Percentiles rank a stretch among this genome's conserved stretches.
These are phyloP conservation scores for Canariomyces notabilis DNA, from an alignment of 2,329 filamentous ascomycete species.

Conservation along the genomic window DNA sequence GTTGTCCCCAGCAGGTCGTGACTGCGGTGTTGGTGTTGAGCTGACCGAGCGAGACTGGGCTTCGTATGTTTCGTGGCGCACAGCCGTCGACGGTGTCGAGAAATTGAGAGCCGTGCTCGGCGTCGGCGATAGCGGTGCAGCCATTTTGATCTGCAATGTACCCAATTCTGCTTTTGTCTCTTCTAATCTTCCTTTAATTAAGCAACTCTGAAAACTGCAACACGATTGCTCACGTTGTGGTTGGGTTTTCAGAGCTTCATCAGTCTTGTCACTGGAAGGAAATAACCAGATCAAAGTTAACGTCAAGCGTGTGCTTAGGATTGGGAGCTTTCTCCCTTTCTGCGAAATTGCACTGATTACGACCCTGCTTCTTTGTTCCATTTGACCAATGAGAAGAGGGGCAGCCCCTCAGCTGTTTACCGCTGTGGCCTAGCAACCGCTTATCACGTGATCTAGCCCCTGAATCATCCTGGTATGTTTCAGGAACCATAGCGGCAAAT, in stretches of 20 bases:
- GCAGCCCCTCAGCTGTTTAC: slow-evolving; percentile 16
- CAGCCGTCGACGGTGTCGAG: slow-evolving; percentile 30
- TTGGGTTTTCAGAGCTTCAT: too few species aligned
- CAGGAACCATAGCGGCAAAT: too few species aligned
- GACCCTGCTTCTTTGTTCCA: slow-evolving; percentile 1
- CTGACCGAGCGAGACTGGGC: slow-evolving; percentile 26
- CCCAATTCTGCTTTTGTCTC: slow-evolving; percentile 1
- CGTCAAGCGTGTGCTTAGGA: too few species aligned
- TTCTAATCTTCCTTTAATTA: too few species aligned
- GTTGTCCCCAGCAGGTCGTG: slow-evolving; percentile 18
- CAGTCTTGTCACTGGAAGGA: too few species aligned
- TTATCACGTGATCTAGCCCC: slow-evolving; percentile 11
- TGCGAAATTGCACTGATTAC: slow-evolving; percentile 19
- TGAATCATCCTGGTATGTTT: not conserved
- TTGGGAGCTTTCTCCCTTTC: slow-evolving; percentile 11
- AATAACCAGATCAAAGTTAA: too few species aligned
- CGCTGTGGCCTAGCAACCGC: slow-evolving; percentile 21
- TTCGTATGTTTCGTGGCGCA: slow-evolving; percentile 33
- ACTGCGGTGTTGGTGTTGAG: slow-evolving; percentile 2
- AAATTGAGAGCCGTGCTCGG: slow-evolving; percentile 36
- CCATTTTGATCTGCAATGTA: slow-evolving; percentile 29
- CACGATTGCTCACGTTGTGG: slow-evolving; percentile 2
- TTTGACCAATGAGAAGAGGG: slow-evolving; percentile 14
- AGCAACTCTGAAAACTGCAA: slow-evolving; percentile 1
- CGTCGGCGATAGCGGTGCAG: slow-evolving; percentile 38